Evolutionary conservation across 2,329 filamentous ascomycete genomes (phyloP), one percentile per base, ranked within the genome.

Genomic region (Karstenula rhodostoma): DNA sequence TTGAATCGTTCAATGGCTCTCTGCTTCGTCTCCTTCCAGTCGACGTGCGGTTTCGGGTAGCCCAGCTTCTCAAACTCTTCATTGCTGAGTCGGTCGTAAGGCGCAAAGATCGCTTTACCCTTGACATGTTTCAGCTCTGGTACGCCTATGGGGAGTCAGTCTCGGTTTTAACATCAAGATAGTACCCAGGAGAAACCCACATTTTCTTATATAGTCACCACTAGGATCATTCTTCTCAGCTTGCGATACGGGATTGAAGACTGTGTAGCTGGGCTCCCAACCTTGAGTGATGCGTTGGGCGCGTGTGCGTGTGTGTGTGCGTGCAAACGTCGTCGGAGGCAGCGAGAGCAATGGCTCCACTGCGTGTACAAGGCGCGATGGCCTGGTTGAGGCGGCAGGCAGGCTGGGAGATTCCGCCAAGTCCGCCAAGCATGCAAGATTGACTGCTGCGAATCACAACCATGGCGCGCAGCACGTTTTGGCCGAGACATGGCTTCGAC

Each of bases 231-330:
- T 78, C 57, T 65, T 73, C 66, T 79, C 77, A 6, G 77, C 76
- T 57, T 79, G 77, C 3, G 60, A 67, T 10, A 79, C 74, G 2
- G 77, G 77, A 57, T 82, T 83, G 69, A 83, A 83, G 13, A 83
- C 75, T 0, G 83, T 84, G 58, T 83, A 85, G 22, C 73, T 78
- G 1, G 83, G 83, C 70, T 85, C 81, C 83, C 82, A 84, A 29
- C 80, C 78, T 58, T 85, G 78, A n/a, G 83, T 80, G 65, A 85
- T 82, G 62, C n/a, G n/a, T n/a, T n/a, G n/a, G n/a, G n/a, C n/a
- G n/a, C n/a, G n/a, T n/a, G n/a, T n/a, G n/a, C n/a, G n/a, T n/a
- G n/a, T n/a, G n/a, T n/a, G n/a, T 40, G 37, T 40, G 17, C 23
- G 43, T 25, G 19, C 22, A 46, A 8, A n/a, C 8, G 3, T 25